A percentile compares a stretch with the other conserved stretches of the same genome.
Conservation (phyloP, 257 asterid species). For the Ballota nigra region DNA sequence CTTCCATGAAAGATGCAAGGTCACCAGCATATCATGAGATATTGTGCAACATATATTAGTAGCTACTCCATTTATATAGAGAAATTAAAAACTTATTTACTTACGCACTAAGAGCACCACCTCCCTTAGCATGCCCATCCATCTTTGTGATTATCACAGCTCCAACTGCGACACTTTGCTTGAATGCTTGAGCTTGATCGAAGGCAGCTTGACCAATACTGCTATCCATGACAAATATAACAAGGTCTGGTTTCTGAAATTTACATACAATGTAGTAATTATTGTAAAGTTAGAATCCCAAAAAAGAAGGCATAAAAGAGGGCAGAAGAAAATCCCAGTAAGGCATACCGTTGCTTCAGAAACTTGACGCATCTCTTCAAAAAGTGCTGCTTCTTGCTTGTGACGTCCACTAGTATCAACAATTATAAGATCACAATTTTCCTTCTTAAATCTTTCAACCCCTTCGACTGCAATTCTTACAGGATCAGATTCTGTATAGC, state of each 20-base stretch:
- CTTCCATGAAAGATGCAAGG: background rate
- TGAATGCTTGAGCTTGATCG: constrained; percentile 98
- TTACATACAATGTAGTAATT: constrained; percentile 10
- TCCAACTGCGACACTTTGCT: constrained; percentile 97
- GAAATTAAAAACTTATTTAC: constrained; percentile 28
- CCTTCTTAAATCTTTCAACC: constrained; percentile 89
- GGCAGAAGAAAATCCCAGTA: background rate
- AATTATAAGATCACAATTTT: constrained; percentile 87
- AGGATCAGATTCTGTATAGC: constrained; percentile 99
- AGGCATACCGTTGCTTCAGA: constrained; percentile 78
- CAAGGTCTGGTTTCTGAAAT: constrained; percentile 94
- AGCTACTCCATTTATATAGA: background rate
- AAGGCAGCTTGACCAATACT: constrained; percentile 99
- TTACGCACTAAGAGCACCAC: constrained; percentile 99
- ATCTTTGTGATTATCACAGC: constrained; percentile 96
- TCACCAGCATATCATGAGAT: background rate
- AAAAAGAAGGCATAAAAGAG: background rate
- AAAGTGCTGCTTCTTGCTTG: constrained; percentile 95
- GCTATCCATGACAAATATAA: constrained; percentile 97
- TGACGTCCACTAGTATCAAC: constrained; percentile 99
- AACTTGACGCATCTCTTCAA: constrained; percentile 99
- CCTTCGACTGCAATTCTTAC: constrained; percentile 93
- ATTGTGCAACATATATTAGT: background rate
- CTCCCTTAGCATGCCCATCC: constrained; percentile 99
- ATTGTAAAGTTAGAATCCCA: constrained; percentile 3